Base-by-base conservation (phyloP, 2,329 filamentous ascomycete species). In the Aspergillus pseudotamarii region DNA sequence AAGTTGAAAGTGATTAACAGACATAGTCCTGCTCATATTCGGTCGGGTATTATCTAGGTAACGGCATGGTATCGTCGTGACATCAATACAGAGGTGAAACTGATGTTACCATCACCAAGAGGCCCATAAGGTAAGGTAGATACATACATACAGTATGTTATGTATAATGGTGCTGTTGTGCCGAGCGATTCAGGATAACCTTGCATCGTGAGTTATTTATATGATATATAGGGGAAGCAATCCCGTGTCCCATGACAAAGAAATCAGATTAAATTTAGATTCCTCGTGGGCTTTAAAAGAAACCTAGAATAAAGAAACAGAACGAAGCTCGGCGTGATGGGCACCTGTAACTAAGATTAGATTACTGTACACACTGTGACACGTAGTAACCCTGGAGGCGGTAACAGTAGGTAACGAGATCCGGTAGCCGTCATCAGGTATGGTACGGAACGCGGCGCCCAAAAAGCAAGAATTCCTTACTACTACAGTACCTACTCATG, bases 401-500 rank as follows among this genome's bases (percentile, higher is more conserved):
- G 23, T 19, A 28, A 28, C 16, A 28, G 12, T 28, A 23, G 46
- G 46, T n/a, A 48, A 48, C 46, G 11, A 28, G 46, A 26, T 23
- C 23, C 46, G 46, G 46, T 48, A 48, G 16, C 23, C 36, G 23
- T 38, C 36, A 56, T 36, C 26, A 56, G n/a, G 53, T 56, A 56
- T 56, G 53, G 53, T 48, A 48, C 26, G 23, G 26, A 26, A 56
- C 21, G 6, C 30, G 11, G n/a, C 10, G 14, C 28, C 34, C 36
- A n/a, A n/a, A 36, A 48, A 48, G 23, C 23, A 48, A 48, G 46
- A 48, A 48, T 28, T 46, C 43, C 34, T 36, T 36, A 36, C 34
- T 46, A 41, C 55, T 57, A 58, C 30, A n/a, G n/a, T n/a, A n/a
- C n/a, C n/a, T 32, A 32, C 46, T 30, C 66, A 64, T 59, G 59